These are phyloP conservation scores for button mushroom (Agaricus bisporus) DNA, from an alignment of 768 basidiomycete species.

Conservation along the genomic window DNA sequence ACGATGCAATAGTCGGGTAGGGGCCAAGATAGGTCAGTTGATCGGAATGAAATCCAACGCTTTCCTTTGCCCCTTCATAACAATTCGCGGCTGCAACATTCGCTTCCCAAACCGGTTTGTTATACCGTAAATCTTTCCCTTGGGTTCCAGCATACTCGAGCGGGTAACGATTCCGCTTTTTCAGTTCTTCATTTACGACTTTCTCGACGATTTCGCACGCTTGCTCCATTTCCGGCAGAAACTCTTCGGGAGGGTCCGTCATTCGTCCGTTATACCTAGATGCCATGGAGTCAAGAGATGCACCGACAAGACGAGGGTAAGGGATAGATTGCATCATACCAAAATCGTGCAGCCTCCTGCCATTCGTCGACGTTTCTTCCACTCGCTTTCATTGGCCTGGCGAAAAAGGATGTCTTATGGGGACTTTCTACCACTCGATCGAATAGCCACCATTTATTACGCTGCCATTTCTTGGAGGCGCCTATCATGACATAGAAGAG, in stretches of 20 bases:
- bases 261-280: constrained; percentile 74
- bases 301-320: not conserved
- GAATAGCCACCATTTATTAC: constrained; percentile 83
- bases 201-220: constrained; percentile 67
- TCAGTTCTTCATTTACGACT: constrained; percentile 67
- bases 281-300: constrained; percentile 1
- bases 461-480: constrained; percentile 54
- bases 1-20: constrained; percentile 78
- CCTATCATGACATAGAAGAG: constrained; percentile 72
- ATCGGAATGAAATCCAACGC: constrained; percentile 80
- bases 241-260: constrained; percentile 48
- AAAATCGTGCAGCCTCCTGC: constrained; percentile 71
- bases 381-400: constrained; percentile 40
- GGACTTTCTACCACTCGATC: constrained; percentile 80
- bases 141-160: constrained; percentile 54
- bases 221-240: constrained; percentile 70
- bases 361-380: constrained; percentile 23
- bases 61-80: constrained; percentile 76
- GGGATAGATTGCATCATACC: constrained; percentile 31
- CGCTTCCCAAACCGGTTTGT: constrained; percentile 51
- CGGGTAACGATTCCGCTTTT: constrained; percentile 49
- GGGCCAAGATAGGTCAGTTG: constrained; percentile 78
- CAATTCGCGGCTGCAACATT: constrained; percentile 86
- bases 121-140: constrained; percentile 6
- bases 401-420: constrained; percentile 77